Percentiles rank a stretch among this genome's conserved stretches.
Evolutionary conservation across 2,329 filamentous ascomycete genomes (phyloP).

Genomic region (Zopfia rhizophila): DNA sequence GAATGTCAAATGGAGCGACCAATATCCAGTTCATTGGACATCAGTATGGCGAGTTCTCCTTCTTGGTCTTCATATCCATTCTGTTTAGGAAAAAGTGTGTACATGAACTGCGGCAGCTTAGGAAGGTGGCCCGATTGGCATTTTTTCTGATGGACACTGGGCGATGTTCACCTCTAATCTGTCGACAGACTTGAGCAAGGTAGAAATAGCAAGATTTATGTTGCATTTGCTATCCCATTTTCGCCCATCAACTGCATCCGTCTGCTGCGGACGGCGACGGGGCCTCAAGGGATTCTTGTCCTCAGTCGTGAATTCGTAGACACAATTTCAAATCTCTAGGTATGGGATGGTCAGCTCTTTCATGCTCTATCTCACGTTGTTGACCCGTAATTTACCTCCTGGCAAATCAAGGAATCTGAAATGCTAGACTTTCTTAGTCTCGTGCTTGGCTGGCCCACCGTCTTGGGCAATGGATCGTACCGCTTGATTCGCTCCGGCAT

Average conservation of each 20-base stretch:
- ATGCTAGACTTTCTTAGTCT: no score
- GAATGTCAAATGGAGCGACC: no score
- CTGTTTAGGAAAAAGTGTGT: no score
- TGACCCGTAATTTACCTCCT: neutral
- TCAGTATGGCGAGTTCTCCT: neutral
- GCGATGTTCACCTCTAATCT: slow-evolving; percentile 39
- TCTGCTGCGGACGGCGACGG: neutral
- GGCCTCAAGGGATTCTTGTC: neutral
- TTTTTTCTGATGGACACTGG: slow-evolving; percentile 28
- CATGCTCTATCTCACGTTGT: neutral
- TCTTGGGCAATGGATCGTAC: no score
- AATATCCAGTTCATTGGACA: no score
- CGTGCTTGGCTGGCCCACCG: no score
- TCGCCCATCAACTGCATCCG: neutral
- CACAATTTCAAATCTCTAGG: no score
- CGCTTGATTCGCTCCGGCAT: no score
- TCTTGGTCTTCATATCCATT: slow-evolving; percentile 2
- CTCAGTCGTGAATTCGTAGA: no score
- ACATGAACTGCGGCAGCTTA: no score
- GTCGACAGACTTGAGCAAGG: slow-evolving; percentile 37
- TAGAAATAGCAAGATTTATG: neutral
- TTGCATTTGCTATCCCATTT: neutral
- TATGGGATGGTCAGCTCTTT: neutral
- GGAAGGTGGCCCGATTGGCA: slow-evolving; percentile 4
- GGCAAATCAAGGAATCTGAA: no score